Evolutionary conservation across 2,329 filamentous ascomycete genomes (phyloP), one percentile per base, ranked within the genome.

Genomic region (Shiraia sp.): DNA sequence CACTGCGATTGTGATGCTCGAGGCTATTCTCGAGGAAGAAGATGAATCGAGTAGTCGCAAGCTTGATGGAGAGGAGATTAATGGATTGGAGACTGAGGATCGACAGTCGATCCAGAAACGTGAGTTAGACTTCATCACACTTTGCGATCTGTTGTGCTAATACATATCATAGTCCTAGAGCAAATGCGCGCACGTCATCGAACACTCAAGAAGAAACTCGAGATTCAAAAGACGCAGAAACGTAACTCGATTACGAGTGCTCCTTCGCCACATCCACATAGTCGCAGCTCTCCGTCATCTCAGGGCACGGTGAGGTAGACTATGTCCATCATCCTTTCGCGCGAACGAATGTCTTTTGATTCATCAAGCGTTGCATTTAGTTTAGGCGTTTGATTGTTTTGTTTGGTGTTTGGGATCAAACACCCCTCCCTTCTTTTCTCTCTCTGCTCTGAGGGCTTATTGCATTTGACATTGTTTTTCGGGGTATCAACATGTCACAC

Each of bases 1-100:
- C 39, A 97, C 93, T 0, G 91, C 93, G 0, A 90, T 97, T 52
- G 83, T 88, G 50, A 93, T 99, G 87, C 79, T 97, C 10, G 92
- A 99, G 72, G 93, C 92, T 12, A 88, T 99, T 3, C 73, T 99
- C 42, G 93, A 99, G 57, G 86, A 80, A 32, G 90, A 95, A 45
- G 90, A 83, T 35, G 74, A 78, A 46, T 72, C 71, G 8, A 57
- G 78, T 69, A 50, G 78, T 76, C 59, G 59, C 28, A 71, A 68
- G 36, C 65, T 67, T 33, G 61, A 70, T 9, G 71, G 79, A 72
- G 75, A 75, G 14, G 73, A 74, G 16, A 72, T 79, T 40, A 75
- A 77, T 53, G 78, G 78, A 8, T 70, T 80, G 53, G 84, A 88
- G 67, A 75, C 75, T 43, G 87, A 90, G 52, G 87, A 91, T 66